Evolutionary conservation across 805 yeast species (phyloP).

Genomic region (Osmozyma mogii): DNA sequence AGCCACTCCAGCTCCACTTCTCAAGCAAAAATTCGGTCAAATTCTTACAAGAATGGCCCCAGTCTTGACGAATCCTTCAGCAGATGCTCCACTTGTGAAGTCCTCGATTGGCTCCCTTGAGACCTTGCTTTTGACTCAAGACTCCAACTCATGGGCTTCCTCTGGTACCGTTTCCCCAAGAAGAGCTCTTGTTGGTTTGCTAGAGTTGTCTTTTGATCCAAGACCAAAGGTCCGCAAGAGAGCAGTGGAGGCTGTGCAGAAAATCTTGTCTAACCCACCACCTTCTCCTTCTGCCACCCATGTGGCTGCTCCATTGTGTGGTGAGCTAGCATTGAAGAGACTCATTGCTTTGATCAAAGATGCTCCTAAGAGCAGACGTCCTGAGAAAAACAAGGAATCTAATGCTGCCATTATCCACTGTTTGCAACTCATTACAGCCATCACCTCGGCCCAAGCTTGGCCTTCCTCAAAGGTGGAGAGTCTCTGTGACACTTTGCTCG

Average conservation of each 20-base stretch:
- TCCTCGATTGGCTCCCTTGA: constrained; percentile 85
- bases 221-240: constrained; percentile 95
- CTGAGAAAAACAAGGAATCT: constrained; percentile 37
- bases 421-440: constrained; percentile 64
- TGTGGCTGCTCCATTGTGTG: constrained; percentile 63
- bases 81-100: constrained; percentile 75
- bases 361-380: constrained; percentile 21
- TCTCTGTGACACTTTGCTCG: constrained; percentile 69
- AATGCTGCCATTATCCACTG: constrained; percentile 62
- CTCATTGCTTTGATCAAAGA: constrained; percentile 39
- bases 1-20: constrained; percentile 57
- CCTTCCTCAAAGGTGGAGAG: constrained; percentile 61
- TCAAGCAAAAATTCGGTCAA: constrained; percentile 68
- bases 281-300: constrained; percentile 73
- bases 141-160: constrained; percentile 65
- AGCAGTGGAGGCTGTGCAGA: constrained; percentile 81
- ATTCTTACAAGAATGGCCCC: constrained; percentile 78
- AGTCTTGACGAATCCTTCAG: constrained; percentile 55
- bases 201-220: constrained; percentile 74
- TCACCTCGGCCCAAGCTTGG: constrained; percentile 76
- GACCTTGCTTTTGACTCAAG: constrained; percentile 71
- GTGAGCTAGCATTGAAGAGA: constrained; percentile 56
- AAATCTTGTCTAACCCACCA: constrained; percentile 59
- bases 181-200: constrained; percentile 70
- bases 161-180: constrained; percentile 59